Evolutionary conservation across 164 flowering plant species (phyloP).

Genomic region (Sextonia rubra): DNA sequence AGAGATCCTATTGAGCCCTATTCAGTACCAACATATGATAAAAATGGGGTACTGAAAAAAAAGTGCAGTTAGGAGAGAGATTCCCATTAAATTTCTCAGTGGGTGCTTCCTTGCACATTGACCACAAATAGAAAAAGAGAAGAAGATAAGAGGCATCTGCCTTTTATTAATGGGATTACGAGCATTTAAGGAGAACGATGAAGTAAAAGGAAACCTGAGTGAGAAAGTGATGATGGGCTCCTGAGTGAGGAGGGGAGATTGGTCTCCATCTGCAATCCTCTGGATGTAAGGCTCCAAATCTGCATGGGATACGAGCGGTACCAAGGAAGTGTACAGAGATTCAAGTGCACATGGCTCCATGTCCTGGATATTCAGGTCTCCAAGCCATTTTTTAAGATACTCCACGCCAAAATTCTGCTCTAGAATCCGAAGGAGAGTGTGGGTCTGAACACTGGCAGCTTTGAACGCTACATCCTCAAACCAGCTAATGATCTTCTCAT

Average conservation of each 20-base stretch:
- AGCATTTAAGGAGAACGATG: too few relatives aligned
- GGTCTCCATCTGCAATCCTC: conserved; percentile 78
- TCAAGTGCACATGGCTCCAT: conserved; percentile 49
- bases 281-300: conserved; percentile 72
- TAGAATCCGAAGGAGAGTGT: conserved; percentile 59
- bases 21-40: neutral
- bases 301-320: conserved; percentile 67
- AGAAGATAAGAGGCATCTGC: neutral
- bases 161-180: neutral
- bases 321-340: conserved; percentile 44
- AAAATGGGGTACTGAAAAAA: neutral
- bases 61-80: neutral
- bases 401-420: conserved; percentile 52
- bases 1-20: neutral
- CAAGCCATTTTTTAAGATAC: conserved; percentile 63
- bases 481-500: conserved; percentile 46
- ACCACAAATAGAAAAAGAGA: neutral
- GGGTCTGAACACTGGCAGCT: conserved; percentile 46
- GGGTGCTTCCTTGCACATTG: neutral
- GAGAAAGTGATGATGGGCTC: conserved; percentile 68
- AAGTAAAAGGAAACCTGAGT: conserved; percentile 42
- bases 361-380: conserved; percentile 35
- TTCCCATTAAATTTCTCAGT: neutral
- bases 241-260: conserved; percentile 53
- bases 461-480: conserved; percentile 52